These are phyloP conservation scores for Euphorbia peplus DNA, from an alignment of 345 rosid genomes.

Conservation along the genomic window DNA sequence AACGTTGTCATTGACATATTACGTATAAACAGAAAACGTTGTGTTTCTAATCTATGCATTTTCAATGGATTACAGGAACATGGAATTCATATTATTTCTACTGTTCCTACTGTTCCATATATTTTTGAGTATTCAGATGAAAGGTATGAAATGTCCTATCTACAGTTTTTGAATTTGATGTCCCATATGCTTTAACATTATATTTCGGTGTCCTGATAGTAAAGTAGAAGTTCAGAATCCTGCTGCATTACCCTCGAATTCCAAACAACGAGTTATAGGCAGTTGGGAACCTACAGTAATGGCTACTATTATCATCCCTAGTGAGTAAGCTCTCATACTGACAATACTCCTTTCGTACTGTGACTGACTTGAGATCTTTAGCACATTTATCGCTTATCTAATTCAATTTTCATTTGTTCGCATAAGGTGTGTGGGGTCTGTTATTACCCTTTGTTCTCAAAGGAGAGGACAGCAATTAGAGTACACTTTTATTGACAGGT, in stretches of 20 bases:
- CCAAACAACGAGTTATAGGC: conserved; percentile 64
- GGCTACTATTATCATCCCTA: conserved; percentile 92
- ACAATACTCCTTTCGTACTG: conserved; percentile 23
- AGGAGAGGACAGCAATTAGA: conserved; percentile 92
- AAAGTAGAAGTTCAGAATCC: conserved; percentile 92
- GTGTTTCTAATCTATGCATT: background rate
- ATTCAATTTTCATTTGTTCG: conserved; percentile 16
- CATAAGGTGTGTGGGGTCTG: conserved; percentile 68
- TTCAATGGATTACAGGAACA: conserved; percentile 49
- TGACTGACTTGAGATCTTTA: conserved; percentile 1
- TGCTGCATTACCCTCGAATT: conserved; percentile 70
- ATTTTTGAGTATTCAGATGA: conserved; percentile 91
- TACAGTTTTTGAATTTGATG: background rate
- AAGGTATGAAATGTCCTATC: conserved; percentile 42
- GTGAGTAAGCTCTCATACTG: conserved; percentile 76
- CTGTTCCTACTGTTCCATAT: conserved; percentile 94
- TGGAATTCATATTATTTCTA: conserved; percentile 88
- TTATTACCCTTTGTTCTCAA: conserved; percentile 88
- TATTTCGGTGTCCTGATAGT: conserved; percentile 34
- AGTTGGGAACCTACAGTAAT: conserved; percentile 91
- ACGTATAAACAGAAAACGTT: background rate
- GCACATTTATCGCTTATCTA: conserved; percentile 9
- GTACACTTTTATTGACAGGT: conserved; percentile 86
- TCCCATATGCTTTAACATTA: conserved; percentile 4
- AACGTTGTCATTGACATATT: background rate